Base-by-base conservation (phyloP, 75 land plant species). In the Pinus tabuliformis region DNA sequence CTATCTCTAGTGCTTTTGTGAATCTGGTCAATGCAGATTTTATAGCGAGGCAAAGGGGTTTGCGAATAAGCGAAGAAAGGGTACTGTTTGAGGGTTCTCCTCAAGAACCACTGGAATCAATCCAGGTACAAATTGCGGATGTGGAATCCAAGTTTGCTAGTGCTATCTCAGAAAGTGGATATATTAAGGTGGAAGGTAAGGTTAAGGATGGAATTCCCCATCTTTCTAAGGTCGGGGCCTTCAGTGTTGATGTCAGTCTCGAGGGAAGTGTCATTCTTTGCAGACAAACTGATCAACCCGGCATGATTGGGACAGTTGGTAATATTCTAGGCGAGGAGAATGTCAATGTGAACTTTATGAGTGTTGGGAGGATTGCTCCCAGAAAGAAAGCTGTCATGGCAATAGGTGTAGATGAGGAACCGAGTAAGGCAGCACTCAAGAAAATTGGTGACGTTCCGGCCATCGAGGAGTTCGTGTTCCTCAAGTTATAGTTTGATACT, bases 11-110 rank as follows among this genome's bases (percentile, higher is more conserved):
- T 57, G 70, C 86, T 0, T 80, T 80, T 58, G 81, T 96, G 73
- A 96, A 96, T 81, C 83, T 94, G 9, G 97, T 96, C 22, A 96
- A 96, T 87, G 96, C 99, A 28, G 99, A 96, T 75, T 91, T 85
- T 63, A 81, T 83, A 0, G 94, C 97, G 36, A 93, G 90, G 79
- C 92, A 96, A 59, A 89, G 86, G 56, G 99, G 99, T 30, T 71
- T 96, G 45, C 80, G 85, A 20, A 88, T 96, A 26, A 89, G 78
- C 24, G 99, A 96, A 80, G 97, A 93, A 78, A 73, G 92, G 24
- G 73, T 79, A 13, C 74, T 78, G 11, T 52, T 78, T 2, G 91
- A 91, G 62, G 85, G 91, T 6, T 83, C 97, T 3, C 75, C 76
- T 16, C 90, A 87, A 52, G 66, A 72, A 36, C 93, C 93, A 0